Base-by-base conservation (phyloP, 2,329 filamentous ascomycete species). In the Phaeosphaeriaceae sp. region DNA sequence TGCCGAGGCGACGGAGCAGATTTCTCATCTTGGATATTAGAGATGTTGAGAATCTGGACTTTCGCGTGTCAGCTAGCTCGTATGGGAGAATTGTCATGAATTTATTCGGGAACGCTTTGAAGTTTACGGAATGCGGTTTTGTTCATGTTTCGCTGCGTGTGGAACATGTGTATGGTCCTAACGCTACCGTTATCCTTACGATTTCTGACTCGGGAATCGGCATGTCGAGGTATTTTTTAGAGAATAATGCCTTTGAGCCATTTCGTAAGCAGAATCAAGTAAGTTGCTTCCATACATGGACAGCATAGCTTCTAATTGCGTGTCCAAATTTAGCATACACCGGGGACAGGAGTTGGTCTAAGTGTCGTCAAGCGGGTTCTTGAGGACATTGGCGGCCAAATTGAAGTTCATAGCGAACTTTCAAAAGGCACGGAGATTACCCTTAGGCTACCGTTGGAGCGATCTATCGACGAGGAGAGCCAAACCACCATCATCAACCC, bases 1-100 rank as follows among this genome's bases (percentile, higher is more conserved):
- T 42, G 40, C 30, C 50, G 13, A 39, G 17, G 15, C 50, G 56
- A 32, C 56, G 56, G 32, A 50, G 15, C 16, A 52, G 61, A 34
- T 63, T 55, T 33, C 47, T 64, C 18, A 50, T 64, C 5, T 45
- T 64, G 7, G 63, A 66, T 6, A 46, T 66, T 12, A 49, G 28
- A 3, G 49, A 59, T 17, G 47, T 56, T 20, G 29, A 50, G 6
- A 52, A 56, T 15, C 80, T 79, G 74, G 56, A 61, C 7, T 77
- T 77, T 12, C 58, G 38, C 4, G 29, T 67, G 11, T 72, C 80
- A 0, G 48, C 54, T 2, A 65, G 67, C 1, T 54, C 61, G 6
- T 68, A 59, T 54, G 58, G 57, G 32, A 39, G 68, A 29, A 60
- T 70, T 20, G 46, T 71, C 2, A 67, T 69, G 63, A 54, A 71